A percentile compares a stretch with the other conserved stretches of the same genome.
Evolutionary conservation across 1,284 basidiomycete genomes (phyloP).

Genomic region (Naganishia albida): DNA sequence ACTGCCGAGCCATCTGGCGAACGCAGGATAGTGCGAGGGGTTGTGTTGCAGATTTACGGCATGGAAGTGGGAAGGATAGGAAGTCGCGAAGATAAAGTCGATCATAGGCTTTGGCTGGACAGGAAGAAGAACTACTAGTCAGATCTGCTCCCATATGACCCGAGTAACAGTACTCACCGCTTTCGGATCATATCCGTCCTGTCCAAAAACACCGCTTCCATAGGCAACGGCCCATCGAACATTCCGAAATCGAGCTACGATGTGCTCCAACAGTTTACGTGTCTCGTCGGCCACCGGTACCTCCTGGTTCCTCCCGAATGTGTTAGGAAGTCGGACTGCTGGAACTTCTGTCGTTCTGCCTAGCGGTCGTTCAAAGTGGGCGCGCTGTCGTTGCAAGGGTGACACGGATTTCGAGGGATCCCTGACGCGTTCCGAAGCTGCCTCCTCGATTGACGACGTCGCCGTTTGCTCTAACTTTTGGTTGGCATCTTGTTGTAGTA

Average conservation of each 20-base stretch:
- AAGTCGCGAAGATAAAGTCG: conserved; percentile 93
- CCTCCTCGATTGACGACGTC: conserved; percentile 7
- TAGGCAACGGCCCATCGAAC: conserved; percentile 51
- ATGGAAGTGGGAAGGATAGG: conserved; percentile 88
- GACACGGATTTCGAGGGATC: conserved; percentile 23
- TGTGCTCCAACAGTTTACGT: conserved; percentile 26
- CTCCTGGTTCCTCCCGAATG: conserved; percentile 30
- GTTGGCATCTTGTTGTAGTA: conserved; percentile 18
- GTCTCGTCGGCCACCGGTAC: conserved; percentile 23
- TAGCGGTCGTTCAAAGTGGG: conserved; percentile 12
- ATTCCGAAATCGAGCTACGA: conserved; percentile 28
- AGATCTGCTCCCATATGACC: background rate
- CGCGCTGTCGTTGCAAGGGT: conserved; percentile 15
- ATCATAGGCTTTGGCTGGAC: conserved; percentile 62
- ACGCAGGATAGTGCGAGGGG: conserved; percentile 84
- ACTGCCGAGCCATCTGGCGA: conserved; percentile 76
- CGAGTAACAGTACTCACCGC: conserved; percentile 38
- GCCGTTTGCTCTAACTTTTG: background rate
- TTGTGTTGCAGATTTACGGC: conserved; percentile 88
- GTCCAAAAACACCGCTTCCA: conserved; percentile 51
- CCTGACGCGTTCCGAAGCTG: conserved; percentile 14
- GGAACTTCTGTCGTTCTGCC: conserved; percentile 11
- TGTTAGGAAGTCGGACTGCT: conserved; percentile 24
- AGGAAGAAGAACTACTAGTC: background rate
- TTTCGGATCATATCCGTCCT: conserved; percentile 44